Evolutionary conservation across 331 rosid genomes (phyloP).

Genomic region (Quercus lobata): DNA sequence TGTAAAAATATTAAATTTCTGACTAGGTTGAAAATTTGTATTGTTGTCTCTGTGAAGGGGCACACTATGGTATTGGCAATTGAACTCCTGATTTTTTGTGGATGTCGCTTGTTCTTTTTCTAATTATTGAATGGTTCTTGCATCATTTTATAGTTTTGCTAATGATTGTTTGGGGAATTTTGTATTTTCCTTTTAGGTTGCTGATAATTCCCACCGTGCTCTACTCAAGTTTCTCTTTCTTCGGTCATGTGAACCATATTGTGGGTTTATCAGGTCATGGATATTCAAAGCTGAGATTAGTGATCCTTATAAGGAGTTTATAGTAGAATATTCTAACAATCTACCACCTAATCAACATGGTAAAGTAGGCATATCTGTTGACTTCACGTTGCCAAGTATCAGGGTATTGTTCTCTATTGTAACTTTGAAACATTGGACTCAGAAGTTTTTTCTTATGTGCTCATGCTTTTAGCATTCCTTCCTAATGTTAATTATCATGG

Average conservation of each 20-base stretch:
- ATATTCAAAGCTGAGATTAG: conserved; percentile 90
- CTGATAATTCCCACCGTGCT: conserved; percentile 78
- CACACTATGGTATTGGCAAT: neutral
- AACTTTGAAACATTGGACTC: conserved; percentile 2
- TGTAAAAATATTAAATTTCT: neutral
- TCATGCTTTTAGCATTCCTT: conserved; percentile 17
- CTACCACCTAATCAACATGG: conserved; percentile 28
- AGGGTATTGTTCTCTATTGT: conserved; percentile 50
- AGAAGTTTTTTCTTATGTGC: conserved; percentile 12
- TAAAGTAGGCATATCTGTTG: conserved; percentile 37
- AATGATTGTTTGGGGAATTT: neutral
- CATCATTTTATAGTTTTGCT: neutral
- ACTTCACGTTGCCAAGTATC: conserved; percentile 51
- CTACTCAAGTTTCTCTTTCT: conserved; percentile 85
- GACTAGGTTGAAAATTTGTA: neutral
- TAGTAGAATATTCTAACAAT: conserved; percentile 50
- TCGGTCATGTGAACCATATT: conserved; percentile 88
- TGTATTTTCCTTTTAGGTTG: conserved; percentile 54
- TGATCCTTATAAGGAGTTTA: conserved; percentile 87
- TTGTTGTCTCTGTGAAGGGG: too few relatives aligned
- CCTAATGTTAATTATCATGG: conserved; percentile 29
- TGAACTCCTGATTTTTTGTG: conserved; percentile 5
- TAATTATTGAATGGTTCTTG: neutral
- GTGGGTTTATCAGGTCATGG: conserved; percentile 88
- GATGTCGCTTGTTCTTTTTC: neutral